Evolutionary conservation across 2,329 filamentous ascomycete species (phyloP).

Genomic region (Scytalidium lignicola): DNA sequence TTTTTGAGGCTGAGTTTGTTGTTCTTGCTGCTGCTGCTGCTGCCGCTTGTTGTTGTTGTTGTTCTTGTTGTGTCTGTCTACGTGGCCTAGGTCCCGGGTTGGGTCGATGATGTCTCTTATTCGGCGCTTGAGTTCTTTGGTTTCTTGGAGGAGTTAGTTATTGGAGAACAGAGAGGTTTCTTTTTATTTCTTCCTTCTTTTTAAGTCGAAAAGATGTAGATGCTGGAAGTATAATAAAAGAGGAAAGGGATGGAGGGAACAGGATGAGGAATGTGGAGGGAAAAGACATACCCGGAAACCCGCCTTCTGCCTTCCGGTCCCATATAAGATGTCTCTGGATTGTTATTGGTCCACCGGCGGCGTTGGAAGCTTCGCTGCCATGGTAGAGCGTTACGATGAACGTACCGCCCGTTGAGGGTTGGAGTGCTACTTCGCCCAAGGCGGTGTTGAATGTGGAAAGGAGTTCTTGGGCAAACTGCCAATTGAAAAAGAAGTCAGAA

Average conservation of each 20-base stretch:
- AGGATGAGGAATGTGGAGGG: background rate
- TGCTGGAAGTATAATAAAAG: background rate
- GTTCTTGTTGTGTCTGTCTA: conserved; percentile 46
- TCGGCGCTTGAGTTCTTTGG: conserved; percentile 81
- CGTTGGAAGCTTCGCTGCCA: conserved; percentile 22
- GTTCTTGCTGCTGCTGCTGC: conserved; percentile 26
- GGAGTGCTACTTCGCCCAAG: conserved; percentile 81
- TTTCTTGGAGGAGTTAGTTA: conserved; percentile 45
- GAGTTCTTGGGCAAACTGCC: conserved; percentile 89
- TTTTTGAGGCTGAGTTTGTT: conserved; percentile 22
- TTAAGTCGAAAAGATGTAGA: conserved; percentile 3
- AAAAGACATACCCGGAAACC: conserved; percentile 66
- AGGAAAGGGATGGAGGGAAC: background rate
- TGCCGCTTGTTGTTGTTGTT: background rate
- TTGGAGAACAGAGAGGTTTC: no score
- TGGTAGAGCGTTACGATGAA: conserved; percentile 68
- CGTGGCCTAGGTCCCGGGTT: conserved; percentile 72
- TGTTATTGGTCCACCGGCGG: conserved; percentile 12
- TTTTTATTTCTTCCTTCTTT: no score
- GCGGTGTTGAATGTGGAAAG: conserved; percentile 83
- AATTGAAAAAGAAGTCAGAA: background rate
- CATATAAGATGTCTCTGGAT: conserved; percentile 60
- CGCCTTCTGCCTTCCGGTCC: conserved; percentile 82
- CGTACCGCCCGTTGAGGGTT: conserved; percentile 77
- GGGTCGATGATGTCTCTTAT: conserved; percentile 82